phyloP scores from a whole-genome alignment of 768 basidiomycete species.

The Pleurotus cornucopiae region DNA sequence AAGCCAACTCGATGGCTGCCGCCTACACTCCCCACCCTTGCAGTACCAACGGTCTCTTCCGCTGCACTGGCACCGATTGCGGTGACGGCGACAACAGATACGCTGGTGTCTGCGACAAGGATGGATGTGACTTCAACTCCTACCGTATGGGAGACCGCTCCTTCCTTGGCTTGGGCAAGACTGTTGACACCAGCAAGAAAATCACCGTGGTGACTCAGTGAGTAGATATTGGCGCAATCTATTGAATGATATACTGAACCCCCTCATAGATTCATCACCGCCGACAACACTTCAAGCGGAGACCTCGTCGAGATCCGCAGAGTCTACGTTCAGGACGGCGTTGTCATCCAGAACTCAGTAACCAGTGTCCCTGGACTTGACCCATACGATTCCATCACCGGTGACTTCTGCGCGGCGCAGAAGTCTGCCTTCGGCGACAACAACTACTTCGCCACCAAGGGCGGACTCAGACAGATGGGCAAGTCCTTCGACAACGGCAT shows the following conservation, averaged over 20 bases:
- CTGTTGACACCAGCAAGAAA: conserved; percentile 44
- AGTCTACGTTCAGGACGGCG: conserved; percentile 50
- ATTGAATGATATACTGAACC: conserved; percentile 27
- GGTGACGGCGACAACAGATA: conserved; percentile 29
- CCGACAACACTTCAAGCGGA: conserved; percentile 39
- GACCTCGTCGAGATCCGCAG: conserved; percentile 50
- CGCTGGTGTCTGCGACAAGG: conserved; percentile 45
- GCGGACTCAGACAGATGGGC: conserved; percentile 33
- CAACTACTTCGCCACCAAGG: conserved; percentile 37
- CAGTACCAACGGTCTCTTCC: conserved; percentile 31
- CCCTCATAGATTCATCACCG: conserved; percentile 46
- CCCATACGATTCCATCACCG: conserved; percentile 42
- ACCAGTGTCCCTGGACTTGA: conserved; percentile 40
- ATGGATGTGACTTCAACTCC: conserved; percentile 62
- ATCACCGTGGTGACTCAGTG: conserved; percentile 58
- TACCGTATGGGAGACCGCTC: conserved; percentile 45
- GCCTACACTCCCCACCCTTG: conserved; percentile 54
- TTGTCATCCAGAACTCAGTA: conserved; percentile 47
- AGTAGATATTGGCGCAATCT: conserved; percentile 14
- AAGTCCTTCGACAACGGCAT: conserved; percentile 35
- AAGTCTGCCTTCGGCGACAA: conserved; percentile 45
- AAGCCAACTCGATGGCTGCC: conserved; percentile 46
- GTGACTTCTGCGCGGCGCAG: conserved; percentile 42
- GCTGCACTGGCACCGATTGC: conserved; percentile 39
- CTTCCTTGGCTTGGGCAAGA: conserved; percentile 46